Percentiles rank a stretch among this genome's conserved stretches.
Conservation (phyloP, 2,329 filamentous ascomycete species). For the Lecanicillium sp. region DNA sequence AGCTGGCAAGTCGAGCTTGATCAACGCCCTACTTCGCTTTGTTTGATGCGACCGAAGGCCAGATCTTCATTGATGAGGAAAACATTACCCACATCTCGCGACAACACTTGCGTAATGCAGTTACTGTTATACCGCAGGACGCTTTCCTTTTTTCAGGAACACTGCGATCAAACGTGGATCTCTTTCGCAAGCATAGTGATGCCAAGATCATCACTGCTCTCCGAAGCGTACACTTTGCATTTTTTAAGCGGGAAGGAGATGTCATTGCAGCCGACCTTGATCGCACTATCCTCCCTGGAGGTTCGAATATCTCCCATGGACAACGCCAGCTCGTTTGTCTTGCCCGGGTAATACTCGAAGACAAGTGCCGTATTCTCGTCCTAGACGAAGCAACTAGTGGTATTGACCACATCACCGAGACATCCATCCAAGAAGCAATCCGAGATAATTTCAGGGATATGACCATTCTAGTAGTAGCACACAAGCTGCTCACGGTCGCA, state of each 20-base stretch:
- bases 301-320: slow-evolving; percentile 61
- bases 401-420: slow-evolving; percentile 62
- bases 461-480: slow-evolving; percentile 60
- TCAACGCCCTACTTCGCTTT: slow-evolving; percentile 1
- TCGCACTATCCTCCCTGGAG: too few species aligned
- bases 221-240: not conserved
- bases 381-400: slow-evolving; percentile 61
- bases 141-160: slow-evolving; percentile 6
- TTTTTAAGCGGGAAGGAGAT: too few species aligned
- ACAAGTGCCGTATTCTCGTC: slow-evolving; percentile 7
- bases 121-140: slow-evolving; percentile 6
- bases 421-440: slow-evolving; percentile 59
- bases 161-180: slow-evolving; percentile 4
- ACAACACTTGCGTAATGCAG: not conserved
- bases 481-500: slow-evolving; percentile 59
- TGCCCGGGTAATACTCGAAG: slow-evolving; percentile 42
- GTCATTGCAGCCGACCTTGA: slow-evolving; percentile 51
- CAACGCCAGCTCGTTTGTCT: slow-evolving; percentile 63
- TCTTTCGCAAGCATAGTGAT: not conserved
- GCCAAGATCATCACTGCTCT: not conserved
- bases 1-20: slow-evolving; percentile 3
- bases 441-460: slow-evolving; percentile 55
- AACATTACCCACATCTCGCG: not conserved
- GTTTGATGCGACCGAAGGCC: not conserved
- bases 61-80: slow-evolving; percentile 3